phyloP scores from a whole-genome alignment of 805 yeast species.

The Myxozyma vanderwaltii region DNA sequence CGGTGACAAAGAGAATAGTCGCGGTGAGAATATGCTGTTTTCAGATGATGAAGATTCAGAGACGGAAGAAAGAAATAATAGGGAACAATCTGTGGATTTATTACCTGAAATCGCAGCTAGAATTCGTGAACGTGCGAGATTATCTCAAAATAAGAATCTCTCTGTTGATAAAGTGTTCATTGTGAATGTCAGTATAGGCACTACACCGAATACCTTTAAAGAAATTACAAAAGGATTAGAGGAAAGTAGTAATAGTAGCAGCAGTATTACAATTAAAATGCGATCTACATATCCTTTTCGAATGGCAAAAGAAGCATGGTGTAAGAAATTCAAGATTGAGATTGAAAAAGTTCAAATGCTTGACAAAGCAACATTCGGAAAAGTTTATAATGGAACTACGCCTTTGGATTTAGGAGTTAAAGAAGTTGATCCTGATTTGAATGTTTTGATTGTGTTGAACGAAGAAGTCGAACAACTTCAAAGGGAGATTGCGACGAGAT shows the following conservation, averaged over 20 bases:
- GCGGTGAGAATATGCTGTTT: background rate
- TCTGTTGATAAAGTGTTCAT: background rate
- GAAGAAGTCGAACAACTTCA: slow-evolving; percentile 18
- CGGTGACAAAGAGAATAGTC: background rate
- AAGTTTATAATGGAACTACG: slow-evolving; percentile 24
- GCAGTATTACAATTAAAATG: slow-evolving; percentile 9
- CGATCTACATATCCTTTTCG: slow-evolving; percentile 8
- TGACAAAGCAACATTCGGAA: slow-evolving; percentile 7
- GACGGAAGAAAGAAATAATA: background rate
- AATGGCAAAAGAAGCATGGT: slow-evolving; percentile 22
- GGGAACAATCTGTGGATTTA: slow-evolving; percentile 7
- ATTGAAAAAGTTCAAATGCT: slow-evolving; percentile 4
- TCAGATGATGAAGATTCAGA: slow-evolving; percentile 9
- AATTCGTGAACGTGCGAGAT: slow-evolving; percentile 9
- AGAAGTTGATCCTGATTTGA: slow-evolving; percentile 19
- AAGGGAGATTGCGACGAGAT: background rate
- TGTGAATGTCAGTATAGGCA: slow-evolving; percentile 4
- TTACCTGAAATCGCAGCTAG: slow-evolving; percentile 31
- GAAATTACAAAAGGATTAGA: background rate
- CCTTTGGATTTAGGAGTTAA: slow-evolving; percentile 25
- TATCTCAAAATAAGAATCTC: background rate
- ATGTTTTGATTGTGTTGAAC: slow-evolving; percentile 9
- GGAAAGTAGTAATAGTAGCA: background rate
- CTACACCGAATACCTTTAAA: background rate
- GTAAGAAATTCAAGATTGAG: background rate